Base-by-base conservation (phyloP, 352 stramenopile genomes). In the Phytophthora gonapodyides region DNA sequence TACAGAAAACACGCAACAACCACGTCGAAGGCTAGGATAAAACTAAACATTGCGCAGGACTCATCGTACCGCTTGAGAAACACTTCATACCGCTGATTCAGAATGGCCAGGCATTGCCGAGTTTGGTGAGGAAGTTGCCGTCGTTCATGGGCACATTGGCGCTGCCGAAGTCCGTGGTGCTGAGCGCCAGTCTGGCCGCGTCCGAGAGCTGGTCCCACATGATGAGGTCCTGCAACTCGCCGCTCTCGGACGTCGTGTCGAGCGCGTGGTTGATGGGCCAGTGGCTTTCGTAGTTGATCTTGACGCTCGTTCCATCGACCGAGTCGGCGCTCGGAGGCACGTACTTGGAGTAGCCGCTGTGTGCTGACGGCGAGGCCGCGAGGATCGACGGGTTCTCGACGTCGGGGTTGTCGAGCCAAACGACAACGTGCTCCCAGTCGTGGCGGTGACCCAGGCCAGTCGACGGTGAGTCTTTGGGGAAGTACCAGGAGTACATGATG, bases 401-500 rank as follows among this genome's bases (percentile, higher is more conserved):
- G 19, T 56, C 48, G 21, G 57, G 56, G 57, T 56, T 61, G 46
- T 75, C 63, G 59, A 78, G 58, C 73, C 73, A 78, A 15, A 82
- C 55, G 5, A 82, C 50, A n/a, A 78, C 56, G 55, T 78, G 64
- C 49, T 78, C 73, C 69, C 69, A 81, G 48, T 81, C 69, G 46
- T 78, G 73, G 42, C 73, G 73, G 49, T 81, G 69, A 6, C 68
- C 72, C 9, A 76, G 35, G 1, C 50, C 46, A 3, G 65, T 60
- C 17, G 58, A 63, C 35, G 57, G 66, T 40, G 67, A 75, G 56
- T 81, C 73, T 61, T 81, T 81, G 21, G 70, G 69, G 57, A 81
- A 72, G 64, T 76, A 77, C 72, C 72, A 78, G 33, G 68, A 72
- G 68, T 74, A 74, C 66, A 74, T 74, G 68, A 74, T 60, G 7